Base-by-base conservation (phyloP, 202 grass and related monocot genomes). In the Tripidium arundinaceum region DNA sequence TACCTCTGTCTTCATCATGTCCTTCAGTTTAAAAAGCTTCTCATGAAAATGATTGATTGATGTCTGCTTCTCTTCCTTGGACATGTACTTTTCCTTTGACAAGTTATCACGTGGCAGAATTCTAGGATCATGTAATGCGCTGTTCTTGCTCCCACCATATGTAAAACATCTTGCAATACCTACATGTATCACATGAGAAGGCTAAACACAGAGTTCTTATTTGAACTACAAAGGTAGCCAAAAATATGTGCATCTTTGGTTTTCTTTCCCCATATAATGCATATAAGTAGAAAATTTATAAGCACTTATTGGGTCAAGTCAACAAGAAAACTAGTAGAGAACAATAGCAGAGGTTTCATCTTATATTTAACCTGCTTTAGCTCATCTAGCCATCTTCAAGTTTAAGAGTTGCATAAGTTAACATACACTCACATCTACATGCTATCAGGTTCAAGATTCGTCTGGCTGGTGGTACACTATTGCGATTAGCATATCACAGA, bases 1-100 rank as follows among this genome's bases (percentile, higher is more conserved):
- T 93, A 98, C 92, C 88, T 95, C 86, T 71, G 96, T 98, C 60
- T 95, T 98, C 96, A 98, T 95, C 88, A 95, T 86, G 68, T 85
- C 92, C 86, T 91, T 98, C 65, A 98, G 82, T 79, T 90, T 98
- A 72, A 98, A 93, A 76, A 93, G 92, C 43, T 98, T 98, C 82
- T 98, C 92, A 39, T 98, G 84, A 81, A 98, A 98, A 93, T 98
- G 95, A 73, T 98, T 98, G 7, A 98, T 82, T 19, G 90, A 65
- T 24, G 88, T 98, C 79, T 93, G 92, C 46, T 95, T 95, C 62
- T 82, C 92, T 70, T 92, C 88, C 85, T 98, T 95, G 70, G 65
- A 84, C 86, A 91, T 94, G 68, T 98, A 94, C 43, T 91, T 91
- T 65, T 91, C 86, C 84, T 91, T 94, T 31, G 88, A 93, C 80